These are phyloP conservation scores for Diophrys appendiculata DNA, from an alignment of 73 alveolate species.

Conservation along the genomic window DNA sequence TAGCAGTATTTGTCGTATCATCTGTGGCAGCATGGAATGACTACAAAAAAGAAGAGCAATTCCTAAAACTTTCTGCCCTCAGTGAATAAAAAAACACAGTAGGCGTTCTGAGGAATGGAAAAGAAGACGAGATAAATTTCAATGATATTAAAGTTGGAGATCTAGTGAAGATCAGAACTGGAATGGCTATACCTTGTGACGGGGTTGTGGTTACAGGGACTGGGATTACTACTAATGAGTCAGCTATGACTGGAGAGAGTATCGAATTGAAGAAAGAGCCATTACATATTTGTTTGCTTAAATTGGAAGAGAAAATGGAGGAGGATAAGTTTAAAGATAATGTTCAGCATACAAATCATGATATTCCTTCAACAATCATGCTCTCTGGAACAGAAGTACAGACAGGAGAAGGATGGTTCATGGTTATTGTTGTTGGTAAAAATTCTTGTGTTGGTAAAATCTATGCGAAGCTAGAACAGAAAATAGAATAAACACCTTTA, in stretches of 20 bases:
- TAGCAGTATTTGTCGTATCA: constrained; percentile 65
- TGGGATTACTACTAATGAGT: constrained; percentile 81
- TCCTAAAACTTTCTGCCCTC: constrained; percentile 57
- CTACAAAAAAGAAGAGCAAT: constrained; percentile 73
- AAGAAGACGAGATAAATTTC: constrained; percentile 40
- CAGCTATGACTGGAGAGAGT: constrained; percentile 92
- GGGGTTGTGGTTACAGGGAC: constrained; percentile 70
- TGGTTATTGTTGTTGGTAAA: constrained; percentile 72
- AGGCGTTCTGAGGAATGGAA: constrained; percentile 61
- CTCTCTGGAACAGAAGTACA: constrained; percentile 51
- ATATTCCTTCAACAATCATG: constrained; percentile 56
- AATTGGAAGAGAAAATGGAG: constrained; percentile 47
- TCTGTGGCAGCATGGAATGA: constrained; percentile 68
- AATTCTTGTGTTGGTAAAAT: constrained; percentile 71
- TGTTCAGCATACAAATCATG: constrained; percentile 43
- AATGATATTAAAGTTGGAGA: constrained; percentile 82
- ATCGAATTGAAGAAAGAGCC: constrained; percentile 77
- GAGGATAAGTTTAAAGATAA: constrained; percentile 29
- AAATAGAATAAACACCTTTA: constrained; percentile 85
- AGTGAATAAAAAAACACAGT: constrained; percentile 52
- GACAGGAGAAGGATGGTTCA: constrained; percentile 80
- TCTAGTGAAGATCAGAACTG: constrained; percentile 61
- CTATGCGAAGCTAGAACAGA: constrained; percentile 26
- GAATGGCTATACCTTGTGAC: constrained; percentile 86
- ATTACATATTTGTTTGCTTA: constrained; percentile 52